Evolutionary conservation across 148 eudicot genomes (phyloP), one percentile per base, ranked within the genome.

Genomic region (Camellia sinensis): DNA sequence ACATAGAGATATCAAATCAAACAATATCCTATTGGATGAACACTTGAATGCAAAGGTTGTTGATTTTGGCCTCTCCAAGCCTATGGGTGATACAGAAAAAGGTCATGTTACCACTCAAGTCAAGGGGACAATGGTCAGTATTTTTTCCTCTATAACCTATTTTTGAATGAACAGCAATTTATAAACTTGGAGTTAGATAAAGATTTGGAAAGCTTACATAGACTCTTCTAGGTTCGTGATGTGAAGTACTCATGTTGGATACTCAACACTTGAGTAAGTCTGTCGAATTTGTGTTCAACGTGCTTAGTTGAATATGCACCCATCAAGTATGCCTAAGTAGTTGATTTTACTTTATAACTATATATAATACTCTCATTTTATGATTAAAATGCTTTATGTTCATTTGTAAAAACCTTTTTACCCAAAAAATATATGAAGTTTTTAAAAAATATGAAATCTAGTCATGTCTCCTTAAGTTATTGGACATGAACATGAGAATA

Each of bases 61-160:
- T 44, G 84, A 82, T 78, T 82, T 82, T 78, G 84, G 84, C 70
- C 80, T 82, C 64, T 82, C 80, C 71, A 82, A 82, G 71, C 80
- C 44, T 3, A 19, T 61, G 44, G 18, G 67, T 46, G 81, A 73
- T 48, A 6, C 67, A 52, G 84, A 73, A 14, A 48, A 43, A 53
- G 52, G 67, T 57, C 84, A 82, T 78, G 50, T 78, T 59, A 78
- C 81, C 43, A 82, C 84, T 73, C 84, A 82, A 78, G 84, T 82
- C 29, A 82, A 82, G 76, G 84, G 84, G 37, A 82, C 84, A 41
- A 54, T 78, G 84, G 84, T 82, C 15, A 73, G 78, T 72, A 19
- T 6, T 17, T 63, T 67, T 46, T 56, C 46, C 63, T 18, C 62
- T 12, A 3, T 14, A 18, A 41, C 22, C 29, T 43, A 17, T 5